Evolutionary conservation across 371 early-diverging fungal species (phyloP).

Genomic region (Lichtheimia hyalospora): DNA sequence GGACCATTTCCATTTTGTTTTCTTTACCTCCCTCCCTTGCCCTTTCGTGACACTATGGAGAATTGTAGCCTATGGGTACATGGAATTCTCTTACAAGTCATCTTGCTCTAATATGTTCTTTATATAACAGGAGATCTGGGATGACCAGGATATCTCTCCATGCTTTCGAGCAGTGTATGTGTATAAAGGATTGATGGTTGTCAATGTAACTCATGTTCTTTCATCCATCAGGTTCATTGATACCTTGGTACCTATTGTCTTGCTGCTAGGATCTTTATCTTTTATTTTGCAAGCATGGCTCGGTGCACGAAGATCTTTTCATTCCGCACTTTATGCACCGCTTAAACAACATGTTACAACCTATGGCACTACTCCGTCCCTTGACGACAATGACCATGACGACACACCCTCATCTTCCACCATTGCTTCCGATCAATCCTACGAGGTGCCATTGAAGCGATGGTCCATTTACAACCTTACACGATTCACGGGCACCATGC

Average conservation of each 20-base stretch:
- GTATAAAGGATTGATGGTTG: not conserved
- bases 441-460: constrained; percentile 8
- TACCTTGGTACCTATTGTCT: constrained; percentile 12
- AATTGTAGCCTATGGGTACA: not conserved
- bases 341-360: constrained; percentile 6
- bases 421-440: constrained; percentile 5
- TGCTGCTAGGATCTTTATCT: constrained; percentile 5
- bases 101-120: not conserved
- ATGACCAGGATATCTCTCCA: constrained; percentile 21
- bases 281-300: no score
- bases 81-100: no score
- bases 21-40: no score
- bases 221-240: not conserved
- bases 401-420: constrained; percentile 11
- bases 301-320: no score
- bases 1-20: no score
- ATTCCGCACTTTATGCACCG: constrained; percentile 8
- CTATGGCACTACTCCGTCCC: constrained; percentile 5
- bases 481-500: constrained; percentile 6
- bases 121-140: constrained; percentile 19
- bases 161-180: constrained; percentile 28
- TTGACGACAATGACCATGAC: constrained; percentile 5
- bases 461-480: constrained; percentile 16
- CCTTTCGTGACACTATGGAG: not conserved
- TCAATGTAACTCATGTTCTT: not conserved